phyloP scores from a whole-genome alignment of 768 basidiomycete species.

The Boletus vinaceobasis region DNA sequence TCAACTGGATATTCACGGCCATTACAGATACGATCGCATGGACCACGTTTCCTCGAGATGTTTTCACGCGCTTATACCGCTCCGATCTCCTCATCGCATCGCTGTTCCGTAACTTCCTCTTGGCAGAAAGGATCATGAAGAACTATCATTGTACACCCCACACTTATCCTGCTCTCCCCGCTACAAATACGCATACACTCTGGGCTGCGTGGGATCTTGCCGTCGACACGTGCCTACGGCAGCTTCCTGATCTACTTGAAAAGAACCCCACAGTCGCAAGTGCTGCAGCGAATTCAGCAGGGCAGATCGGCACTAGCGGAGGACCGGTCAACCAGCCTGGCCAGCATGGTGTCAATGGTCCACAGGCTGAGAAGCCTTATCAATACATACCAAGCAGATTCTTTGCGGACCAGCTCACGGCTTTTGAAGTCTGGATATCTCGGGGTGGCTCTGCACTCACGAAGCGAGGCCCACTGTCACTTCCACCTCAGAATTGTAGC shows the following conservation, averaged over 20 bases:
- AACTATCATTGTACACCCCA: conserved; percentile 96
- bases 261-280: conserved; percentile 30
- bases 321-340: conserved; percentile 17
- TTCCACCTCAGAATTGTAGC: conserved; percentile 48
- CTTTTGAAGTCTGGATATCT: conserved; percentile 98
- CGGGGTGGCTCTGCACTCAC: conserved; percentile 86
- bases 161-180: conserved; percentile 84
- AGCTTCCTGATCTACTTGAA: conserved; percentile 79
- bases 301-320: conserved; percentile 5
- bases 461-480: conserved; percentile 68
- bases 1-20: conserved; percentile 99
- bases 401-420: conserved; percentile 94
- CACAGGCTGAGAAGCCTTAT: conserved; percentile 48
- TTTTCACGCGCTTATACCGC: conserved; percentile 90
- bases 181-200: conserved; percentile 94
- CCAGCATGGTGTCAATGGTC: conserved; percentile 19
- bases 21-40: conserved; percentile 99
- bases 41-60: conserved; percentile 92
- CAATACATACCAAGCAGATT: conserved; percentile 85
- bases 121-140: conserved; percentile 97
- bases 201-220: conserved; percentile 99
- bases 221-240: conserved; percentile 88
- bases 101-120: conserved; percentile 93
- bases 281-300: conserved; percentile 21
- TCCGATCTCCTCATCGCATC: conserved; percentile 96